Conservation (phyloP, 2,329 filamentous ascomycete genomes). For the Zelopaecilomyces penicillatus region DNA sequence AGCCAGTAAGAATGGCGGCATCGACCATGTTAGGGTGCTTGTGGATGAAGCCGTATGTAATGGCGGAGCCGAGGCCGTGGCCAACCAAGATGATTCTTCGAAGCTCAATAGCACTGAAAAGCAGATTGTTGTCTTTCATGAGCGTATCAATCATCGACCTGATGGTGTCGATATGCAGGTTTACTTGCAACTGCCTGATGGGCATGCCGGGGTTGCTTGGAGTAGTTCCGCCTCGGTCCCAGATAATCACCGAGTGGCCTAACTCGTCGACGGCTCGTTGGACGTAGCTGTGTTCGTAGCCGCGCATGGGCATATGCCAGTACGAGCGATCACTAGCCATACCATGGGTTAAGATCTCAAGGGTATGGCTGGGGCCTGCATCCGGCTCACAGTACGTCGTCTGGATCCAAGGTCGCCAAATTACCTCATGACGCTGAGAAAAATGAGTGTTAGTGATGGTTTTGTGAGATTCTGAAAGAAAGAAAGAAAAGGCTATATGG, state of each 20-base stretch:
- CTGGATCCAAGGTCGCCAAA: slow-evolving; percentile 48
- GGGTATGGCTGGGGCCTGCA: slow-evolving; percentile 25
- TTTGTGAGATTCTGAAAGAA: not conserved
- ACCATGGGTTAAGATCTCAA: slow-evolving; percentile 35
- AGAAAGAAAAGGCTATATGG: too few relatives aligned
- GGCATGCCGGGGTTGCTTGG: slow-evolving; percentile 50
- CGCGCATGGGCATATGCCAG: slow-evolving; percentile 51
- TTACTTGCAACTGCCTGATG: slow-evolving; percentile 50
- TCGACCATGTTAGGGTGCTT: slow-evolving; percentile 45
- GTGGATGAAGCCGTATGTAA: slow-evolving; percentile 47
- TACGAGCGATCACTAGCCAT: slow-evolving; percentile 40
- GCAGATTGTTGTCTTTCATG: slow-evolving; percentile 37
- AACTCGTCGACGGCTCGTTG: slow-evolving; percentile 43
- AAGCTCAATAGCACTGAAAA: slow-evolving; percentile 27
- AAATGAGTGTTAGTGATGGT: not conserved
- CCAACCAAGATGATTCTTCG: slow-evolving; percentile 49
- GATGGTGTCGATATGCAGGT: slow-evolving; percentile 50
- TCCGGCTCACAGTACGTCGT: slow-evolving; percentile 55
- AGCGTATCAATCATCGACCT: slow-evolving; percentile 38
- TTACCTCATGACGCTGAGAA: slow-evolving; percentile 33
- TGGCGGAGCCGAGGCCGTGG: slow-evolving; percentile 54
- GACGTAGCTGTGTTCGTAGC: slow-evolving; percentile 56
- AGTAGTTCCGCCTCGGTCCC: slow-evolving; percentile 55
- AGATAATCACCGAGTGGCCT: slow-evolving; percentile 51
- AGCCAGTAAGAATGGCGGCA: slow-evolving; percentile 53